Conservation (phyloP, 1,139 yeast genomes). For the Yamadazyma pseudoaaseri region DNA sequence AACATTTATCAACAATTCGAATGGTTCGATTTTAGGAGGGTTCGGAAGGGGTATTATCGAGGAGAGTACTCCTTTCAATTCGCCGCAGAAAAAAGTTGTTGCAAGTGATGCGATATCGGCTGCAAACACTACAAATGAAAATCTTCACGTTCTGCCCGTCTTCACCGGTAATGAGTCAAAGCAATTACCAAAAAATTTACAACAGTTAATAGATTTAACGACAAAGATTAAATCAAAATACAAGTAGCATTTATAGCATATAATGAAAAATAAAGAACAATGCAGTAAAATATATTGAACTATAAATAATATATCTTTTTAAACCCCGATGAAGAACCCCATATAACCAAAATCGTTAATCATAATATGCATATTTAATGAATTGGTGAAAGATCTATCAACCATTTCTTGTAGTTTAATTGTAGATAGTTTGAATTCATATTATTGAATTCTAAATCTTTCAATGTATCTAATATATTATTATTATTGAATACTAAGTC, state of each 20-base stretch:
- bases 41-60: slow-evolving; percentile 41
- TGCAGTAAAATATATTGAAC: too few species aligned
- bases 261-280: too few species aligned
- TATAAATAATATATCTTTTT: too few species aligned
- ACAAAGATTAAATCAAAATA: slow-evolving; percentile 35
- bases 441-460: slow-evolving; percentile 6
- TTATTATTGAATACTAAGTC: slow-evolving; percentile 3
- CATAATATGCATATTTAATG: slow-evolving; percentile 4
- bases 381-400: slow-evolving; percentile 17
- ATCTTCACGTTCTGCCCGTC: too few species aligned
- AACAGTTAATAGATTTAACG: slow-evolving; percentile 37
- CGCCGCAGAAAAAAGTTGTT: slow-evolving; percentile 22
- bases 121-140: neutral
- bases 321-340: too few species aligned
- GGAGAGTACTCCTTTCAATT: slow-evolving; percentile 39
- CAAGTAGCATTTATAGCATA: slow-evolving; percentile 12
- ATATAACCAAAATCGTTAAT: neutral
- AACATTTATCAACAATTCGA: slow-evolving; percentile 11
- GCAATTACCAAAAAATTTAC: slow-evolving; percentile 20
- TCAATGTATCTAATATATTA: slow-evolving; percentile 8
- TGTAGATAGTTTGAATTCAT: slow-evolving; percentile 16
- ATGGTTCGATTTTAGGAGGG: slow-evolving; percentile 28
- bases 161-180: neutral
- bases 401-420: slow-evolving; percentile 29
- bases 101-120: neutral